phyloP scores from a whole-genome alignment of 2,329 filamentous ascomycete genomes.

The Aspergillaceae sp. region DNA sequence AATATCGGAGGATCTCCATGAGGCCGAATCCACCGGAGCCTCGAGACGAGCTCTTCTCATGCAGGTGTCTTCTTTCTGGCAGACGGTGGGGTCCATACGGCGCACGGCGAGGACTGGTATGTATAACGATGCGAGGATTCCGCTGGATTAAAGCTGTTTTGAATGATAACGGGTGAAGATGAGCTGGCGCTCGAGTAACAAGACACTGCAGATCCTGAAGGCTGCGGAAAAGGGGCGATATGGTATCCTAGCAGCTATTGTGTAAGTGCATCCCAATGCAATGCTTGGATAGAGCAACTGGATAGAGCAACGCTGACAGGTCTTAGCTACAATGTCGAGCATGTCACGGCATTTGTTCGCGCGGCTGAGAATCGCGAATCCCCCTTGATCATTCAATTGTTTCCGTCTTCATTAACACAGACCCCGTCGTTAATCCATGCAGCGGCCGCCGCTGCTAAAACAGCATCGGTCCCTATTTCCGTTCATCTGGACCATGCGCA shows the following conservation, averaged over 20 bases:
- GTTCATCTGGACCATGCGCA: constrained; percentile 58
- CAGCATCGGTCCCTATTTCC: constrained; percentile 48
- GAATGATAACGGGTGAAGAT: neutral
- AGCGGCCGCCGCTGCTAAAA: constrained; percentile 44
- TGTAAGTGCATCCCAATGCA: neutral
- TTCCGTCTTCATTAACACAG: constrained; percentile 52
- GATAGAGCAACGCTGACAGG: neutral
- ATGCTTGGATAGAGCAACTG: neutral
- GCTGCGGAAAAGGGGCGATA: constrained; percentile 37
- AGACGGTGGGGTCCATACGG: neutral
- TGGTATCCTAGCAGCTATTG: constrained; percentile 42
- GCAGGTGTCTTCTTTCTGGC: neutral
- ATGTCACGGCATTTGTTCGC: constrained; percentile 55
- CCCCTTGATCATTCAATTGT: constrained; percentile 60
- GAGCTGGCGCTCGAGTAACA: constrained; percentile 7
- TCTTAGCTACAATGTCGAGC: constrained; percentile 54
- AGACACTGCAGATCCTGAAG: constrained; percentile 8
- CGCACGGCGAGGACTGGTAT: neutral
- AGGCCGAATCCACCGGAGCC: neutral
- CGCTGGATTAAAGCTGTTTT: no score
- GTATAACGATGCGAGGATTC: no score
- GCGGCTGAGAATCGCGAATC: constrained; percentile 59
- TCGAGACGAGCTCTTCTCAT: neutral
- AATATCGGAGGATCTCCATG: neutral
- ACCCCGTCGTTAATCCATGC: constrained; percentile 39